Conservation (phyloP, 805 yeast species). For the Pichia paraexigua region DNA sequence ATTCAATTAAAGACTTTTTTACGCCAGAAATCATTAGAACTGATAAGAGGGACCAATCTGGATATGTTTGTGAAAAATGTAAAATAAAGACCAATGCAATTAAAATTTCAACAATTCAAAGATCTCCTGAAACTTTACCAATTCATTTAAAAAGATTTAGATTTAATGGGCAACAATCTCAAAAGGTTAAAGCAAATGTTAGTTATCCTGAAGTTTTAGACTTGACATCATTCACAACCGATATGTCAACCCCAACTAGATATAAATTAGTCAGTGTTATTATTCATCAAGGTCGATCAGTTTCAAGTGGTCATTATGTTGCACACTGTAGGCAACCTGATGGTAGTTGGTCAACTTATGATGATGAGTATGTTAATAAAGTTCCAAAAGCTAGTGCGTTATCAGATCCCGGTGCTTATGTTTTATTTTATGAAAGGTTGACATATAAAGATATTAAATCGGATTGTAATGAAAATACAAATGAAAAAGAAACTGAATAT, state of each 20-base stretch:
- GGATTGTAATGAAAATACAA: not conserved
- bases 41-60: constrained; percentile 60
- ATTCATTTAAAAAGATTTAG: constrained; percentile 88
- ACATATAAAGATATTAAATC: constrained; percentile 40
- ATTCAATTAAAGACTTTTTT: constrained; percentile 74
- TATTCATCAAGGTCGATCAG: constrained; percentile 90
- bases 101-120: constrained; percentile 63
- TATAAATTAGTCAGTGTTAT: constrained; percentile 79
- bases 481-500: not conserved
- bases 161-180: constrained; percentile 66
- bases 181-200: constrained; percentile 83
- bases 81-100: constrained; percentile 66
- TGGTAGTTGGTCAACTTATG: constrained; percentile 88
- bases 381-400: constrained; percentile 67
- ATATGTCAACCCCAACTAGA: constrained; percentile 37
- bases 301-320: constrained; percentile 87
- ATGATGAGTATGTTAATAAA: constrained; percentile 79
- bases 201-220: constrained; percentile 73
- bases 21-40: constrained; percentile 68
- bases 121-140: constrained; percentile 82
- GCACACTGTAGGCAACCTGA: constrained; percentile 90
- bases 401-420: constrained; percentile 84
- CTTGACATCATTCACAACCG: constrained; percentile 52
- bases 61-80: constrained; percentile 87
- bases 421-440: constrained; percentile 72